Conservation (phyloP, 2,329 filamentous ascomycete species). For the Penicillium sp. region DNA sequence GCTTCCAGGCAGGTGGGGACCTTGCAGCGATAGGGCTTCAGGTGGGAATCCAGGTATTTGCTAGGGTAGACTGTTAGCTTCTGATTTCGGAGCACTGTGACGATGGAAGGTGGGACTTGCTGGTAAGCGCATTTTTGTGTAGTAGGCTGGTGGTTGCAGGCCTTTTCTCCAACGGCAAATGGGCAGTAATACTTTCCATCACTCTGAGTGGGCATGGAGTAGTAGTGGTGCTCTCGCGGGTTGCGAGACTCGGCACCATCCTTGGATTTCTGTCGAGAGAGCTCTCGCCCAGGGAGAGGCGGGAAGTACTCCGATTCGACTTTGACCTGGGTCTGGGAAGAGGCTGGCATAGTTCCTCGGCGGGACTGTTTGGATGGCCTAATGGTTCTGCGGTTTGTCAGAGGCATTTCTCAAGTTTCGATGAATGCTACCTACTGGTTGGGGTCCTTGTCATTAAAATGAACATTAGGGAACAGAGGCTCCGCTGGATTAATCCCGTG, state of each 20-base stretch:
- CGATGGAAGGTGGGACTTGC: constrained; percentile 54
- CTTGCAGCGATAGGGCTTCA: constrained; percentile 96
- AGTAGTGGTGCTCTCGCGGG: constrained; percentile 42
- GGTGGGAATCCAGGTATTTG: constrained; percentile 94
- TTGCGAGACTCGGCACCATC: constrained; percentile 36
- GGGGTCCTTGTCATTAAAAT: constrained; percentile 38
- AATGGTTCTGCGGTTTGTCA: constrained; percentile 34
- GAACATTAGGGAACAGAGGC: constrained; percentile 38
- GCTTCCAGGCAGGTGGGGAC: constrained; percentile 73
- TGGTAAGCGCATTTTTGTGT: constrained; percentile 99
- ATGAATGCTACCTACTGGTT: constrained; percentile 34
- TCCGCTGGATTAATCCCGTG: constrained; percentile 38
- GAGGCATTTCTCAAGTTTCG: not conserved
- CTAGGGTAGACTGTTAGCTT: constrained; percentile 45
- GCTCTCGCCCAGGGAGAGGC: constrained; percentile 32
- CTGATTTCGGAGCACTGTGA: not conserved
- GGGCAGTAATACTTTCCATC: constrained; percentile 94
- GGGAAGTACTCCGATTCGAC: constrained; percentile 37
- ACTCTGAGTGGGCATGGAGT: constrained; percentile 39
- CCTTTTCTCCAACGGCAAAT: constrained; percentile 60
- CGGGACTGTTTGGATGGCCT: constrained; percentile 37
- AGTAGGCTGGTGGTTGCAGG: constrained; percentile 86
- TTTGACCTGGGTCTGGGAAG: constrained; percentile 32
- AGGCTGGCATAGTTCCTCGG: constrained; percentile 32
- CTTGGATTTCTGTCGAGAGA: constrained; percentile 34